Evolutionary conservation across 2,329 filamentous ascomycete species (phyloP).

Genomic region (Leptosphaerulina australis): DNA sequence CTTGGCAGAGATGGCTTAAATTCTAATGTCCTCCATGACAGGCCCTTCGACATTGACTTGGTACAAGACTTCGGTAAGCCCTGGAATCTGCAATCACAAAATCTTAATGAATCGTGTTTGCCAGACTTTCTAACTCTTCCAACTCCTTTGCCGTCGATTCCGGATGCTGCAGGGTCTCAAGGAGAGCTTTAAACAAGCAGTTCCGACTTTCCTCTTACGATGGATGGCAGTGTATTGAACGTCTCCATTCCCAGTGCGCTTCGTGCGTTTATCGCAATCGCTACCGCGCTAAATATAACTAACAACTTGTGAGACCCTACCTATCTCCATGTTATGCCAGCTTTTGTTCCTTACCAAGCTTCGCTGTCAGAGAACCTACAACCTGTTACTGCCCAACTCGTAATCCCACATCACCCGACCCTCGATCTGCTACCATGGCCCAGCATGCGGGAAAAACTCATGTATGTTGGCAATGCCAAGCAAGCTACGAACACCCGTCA

Average conservation of each 20-base stretch:
- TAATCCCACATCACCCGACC: conserved; percentile 62
- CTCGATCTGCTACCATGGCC: conserved; percentile 66
- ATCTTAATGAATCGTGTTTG: background rate
- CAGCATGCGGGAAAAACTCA: conserved; percentile 53
- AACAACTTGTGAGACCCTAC: conserved; percentile 27
- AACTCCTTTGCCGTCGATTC: background rate
- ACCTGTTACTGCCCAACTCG: conserved; percentile 58
- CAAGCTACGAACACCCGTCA: conserved; percentile 55
- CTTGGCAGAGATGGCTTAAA: background rate
- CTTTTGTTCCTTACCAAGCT: conserved; percentile 1
- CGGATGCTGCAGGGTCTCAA: background rate
- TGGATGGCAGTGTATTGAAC: conserved; percentile 29
- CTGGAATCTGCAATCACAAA: background rate
- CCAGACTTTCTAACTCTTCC: conserved; percentile 4
- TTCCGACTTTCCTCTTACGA: conserved; percentile 18
- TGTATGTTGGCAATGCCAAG: conserved; percentile 60
- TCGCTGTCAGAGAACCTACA: conserved; percentile 50
- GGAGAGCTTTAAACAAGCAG: background rate
- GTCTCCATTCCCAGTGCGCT: conserved; percentile 51
- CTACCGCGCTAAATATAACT: conserved; percentile 21
- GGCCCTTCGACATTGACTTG: background rate
- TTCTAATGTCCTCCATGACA: background rate
- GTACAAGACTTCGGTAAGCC: conserved; percentile 1
- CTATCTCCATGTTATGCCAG: conserved; percentile 27
- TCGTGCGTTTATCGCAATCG: conserved; percentile 23